Base-by-base conservation (phyloP, 2,329 filamentous ascomycete species). In the Coniochaeta prunicola region DNA sequence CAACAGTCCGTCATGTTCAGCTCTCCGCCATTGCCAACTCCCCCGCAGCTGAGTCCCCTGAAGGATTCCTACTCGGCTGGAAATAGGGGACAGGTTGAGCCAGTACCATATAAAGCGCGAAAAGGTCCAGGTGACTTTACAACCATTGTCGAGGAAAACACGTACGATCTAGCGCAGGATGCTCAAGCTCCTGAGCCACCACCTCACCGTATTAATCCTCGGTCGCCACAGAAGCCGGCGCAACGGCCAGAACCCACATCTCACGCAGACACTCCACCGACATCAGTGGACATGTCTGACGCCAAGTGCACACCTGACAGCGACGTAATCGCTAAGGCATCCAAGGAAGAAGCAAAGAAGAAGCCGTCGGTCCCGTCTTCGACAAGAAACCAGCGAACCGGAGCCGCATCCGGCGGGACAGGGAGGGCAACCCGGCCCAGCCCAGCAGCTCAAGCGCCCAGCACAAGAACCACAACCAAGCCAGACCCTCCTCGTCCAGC, bases 21-120 rank as follows among this genome's bases (percentile, higher is more conserved):
- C 53, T 55, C 53, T 6, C 73, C 78, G 2, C 76, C 80, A 2
- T 68, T 81, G 2, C 78, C 79, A 0, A 69, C 74, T 36, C 76
- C 77, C 1, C 79, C 74, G 17, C 78, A 76, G 54, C 63, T 80
- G 54, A 80, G 76, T 54, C 82, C 83, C 1, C 72, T 87, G 0
- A 77, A 77, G 55, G 78, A 82, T 59, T 80, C 77, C 1, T 72
- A 73, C 12, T 75, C 79, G 1, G 79, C 80, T 0, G 81, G 78
- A 2, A 85, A 85, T 63, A 68, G 71, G 13, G 68, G 70, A 13
- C 64, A 61, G 1, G 58, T 57, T 62, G 74, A 62, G 69, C 75
- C 34, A 68, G 64, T 38, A 60, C 66, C 61, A 48, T 55, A 34
- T 17, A 72, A 74, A 58, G 62, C 63, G 17, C 63, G 63, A 17